phyloP scores from a whole-genome alignment of 768 basidiomycete genomes.

The Pulveroboletus ravenelii region DNA sequence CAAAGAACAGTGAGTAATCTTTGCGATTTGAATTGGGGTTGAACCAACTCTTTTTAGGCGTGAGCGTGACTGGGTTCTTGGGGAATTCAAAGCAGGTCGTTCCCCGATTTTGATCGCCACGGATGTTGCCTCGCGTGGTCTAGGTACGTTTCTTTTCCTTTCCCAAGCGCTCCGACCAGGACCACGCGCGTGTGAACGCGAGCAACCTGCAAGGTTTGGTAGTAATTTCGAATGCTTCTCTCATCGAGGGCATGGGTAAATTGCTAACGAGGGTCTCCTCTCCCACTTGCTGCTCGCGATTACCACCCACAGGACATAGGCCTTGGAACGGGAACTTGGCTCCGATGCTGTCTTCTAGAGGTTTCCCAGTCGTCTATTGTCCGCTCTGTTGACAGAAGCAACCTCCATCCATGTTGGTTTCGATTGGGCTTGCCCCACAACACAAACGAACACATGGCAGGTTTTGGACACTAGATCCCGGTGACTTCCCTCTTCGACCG shows the following conservation, averaged over 20 bases:
- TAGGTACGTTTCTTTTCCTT: slow-evolving; percentile 75
- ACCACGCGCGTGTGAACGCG: slow-evolving; percentile 30
- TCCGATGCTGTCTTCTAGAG: slow-evolving; percentile 13
- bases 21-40: background rate
- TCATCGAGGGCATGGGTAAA: slow-evolving; percentile 18
- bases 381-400: slow-evolving; percentile 16
- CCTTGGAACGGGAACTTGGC: slow-evolving; percentile 20
- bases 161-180: slow-evolving; percentile 31
- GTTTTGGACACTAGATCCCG: slow-evolving; percentile 22
- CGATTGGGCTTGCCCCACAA: slow-evolving; percentile 18
- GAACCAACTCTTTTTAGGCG: slow-evolving; percentile 44
- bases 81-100: slow-evolving; percentile 97
- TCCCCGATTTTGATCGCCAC: slow-evolving; percentile 98
- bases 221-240: slow-evolving; percentile 22
- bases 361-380: slow-evolving; percentile 21
- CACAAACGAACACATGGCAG: slow-evolving; percentile 20
- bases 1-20: slow-evolving; percentile 82
- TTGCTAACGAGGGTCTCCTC: slow-evolving; percentile 16
- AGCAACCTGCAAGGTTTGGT: slow-evolving; percentile 28
- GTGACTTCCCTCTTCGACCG: slow-evolving; percentile 22
- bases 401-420: slow-evolving; percentile 21
- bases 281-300: slow-evolving; percentile 21
- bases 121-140: slow-evolving; percentile 98
- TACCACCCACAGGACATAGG: slow-evolving; percentile 25
- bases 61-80: slow-evolving; percentile 98